These are phyloP conservation scores for Singerocomus rubriflavus DNA, from an alignment of 1,284 basidiomycete species.

Conservation along the genomic window DNA sequence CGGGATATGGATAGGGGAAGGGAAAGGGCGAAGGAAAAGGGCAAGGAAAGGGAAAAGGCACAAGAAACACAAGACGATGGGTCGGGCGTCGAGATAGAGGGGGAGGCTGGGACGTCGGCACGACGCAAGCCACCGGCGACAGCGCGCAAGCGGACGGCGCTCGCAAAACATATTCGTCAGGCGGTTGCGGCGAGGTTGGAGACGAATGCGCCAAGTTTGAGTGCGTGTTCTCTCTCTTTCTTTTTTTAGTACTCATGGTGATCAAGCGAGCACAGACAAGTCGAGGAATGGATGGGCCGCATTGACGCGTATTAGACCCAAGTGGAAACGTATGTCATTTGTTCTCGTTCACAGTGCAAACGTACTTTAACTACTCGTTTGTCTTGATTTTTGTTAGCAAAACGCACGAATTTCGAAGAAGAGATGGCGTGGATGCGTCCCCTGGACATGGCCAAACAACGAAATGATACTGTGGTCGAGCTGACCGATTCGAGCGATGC, in stretches of 20 bases:
- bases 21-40: background rate
- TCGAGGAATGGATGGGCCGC: slow-evolving; percentile 5
- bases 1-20: slow-evolving; percentile 8
- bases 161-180: slow-evolving; percentile 5
- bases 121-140: slow-evolving; percentile 1
- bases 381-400: slow-evolving; percentile 9
- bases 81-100: no score
- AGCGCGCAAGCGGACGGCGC: slow-evolving; percentile 23
- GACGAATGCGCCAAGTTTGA: slow-evolving; percentile 13
- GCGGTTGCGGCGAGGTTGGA: slow-evolving; percentile 17
- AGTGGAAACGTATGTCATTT: slow-evolving; percentile 19
- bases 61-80: background rate
- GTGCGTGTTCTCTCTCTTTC: slow-evolving; percentile 14
- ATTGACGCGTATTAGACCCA: slow-evolving; percentile 18
- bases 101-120: background rate
- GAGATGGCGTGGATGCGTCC: slow-evolving; percentile 13
- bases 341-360: background rate
- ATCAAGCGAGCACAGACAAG: slow-evolving; percentile 6
- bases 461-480: slow-evolving; percentile 9
- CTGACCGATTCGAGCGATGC: slow-evolving; percentile 22
- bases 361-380: background rate
- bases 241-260: no score
- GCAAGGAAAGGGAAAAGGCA: background rate
- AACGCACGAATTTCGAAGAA: slow-evolving; percentile 13
- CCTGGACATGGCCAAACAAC: slow-evolving; percentile 14